Conservation (phyloP, 2,329 filamentous ascomycete species). For the Penicillium brasilianum region DNA sequence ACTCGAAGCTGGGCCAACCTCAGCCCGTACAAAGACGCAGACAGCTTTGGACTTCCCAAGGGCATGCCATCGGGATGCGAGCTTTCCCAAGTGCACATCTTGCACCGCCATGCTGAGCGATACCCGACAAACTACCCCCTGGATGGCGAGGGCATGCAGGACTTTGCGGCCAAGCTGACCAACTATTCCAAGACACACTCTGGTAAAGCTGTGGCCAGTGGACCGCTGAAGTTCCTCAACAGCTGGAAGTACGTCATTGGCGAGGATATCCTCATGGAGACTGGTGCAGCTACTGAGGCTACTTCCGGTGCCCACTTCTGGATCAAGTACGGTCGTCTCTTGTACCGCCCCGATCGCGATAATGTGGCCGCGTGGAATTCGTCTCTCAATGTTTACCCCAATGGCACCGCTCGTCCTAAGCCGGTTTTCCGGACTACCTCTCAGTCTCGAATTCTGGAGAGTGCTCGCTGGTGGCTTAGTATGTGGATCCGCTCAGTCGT, state of each 20-base stretch:
- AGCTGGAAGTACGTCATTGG: conserved; percentile 56
- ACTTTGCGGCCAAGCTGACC: conserved; percentile 56
- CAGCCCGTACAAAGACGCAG: conserved; percentile 36
- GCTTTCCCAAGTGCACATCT: conserved; percentile 58
- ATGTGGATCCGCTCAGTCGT: conserved; percentile 16
- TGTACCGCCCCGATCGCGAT: conserved; percentile 57
- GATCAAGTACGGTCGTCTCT: conserved; percentile 59
- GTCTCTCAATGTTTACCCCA: conserved; percentile 45
- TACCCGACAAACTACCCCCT: conserved; percentile 55
- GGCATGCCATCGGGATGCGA: conserved; percentile 62
- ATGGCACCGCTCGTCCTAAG: conserved; percentile 55
- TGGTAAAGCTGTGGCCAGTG: conserved; percentile 44
- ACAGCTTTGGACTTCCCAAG: conserved; percentile 33
- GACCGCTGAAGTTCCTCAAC: conserved; percentile 60
- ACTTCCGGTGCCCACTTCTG: conserved; percentile 57
- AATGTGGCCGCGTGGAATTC: conserved; percentile 55
- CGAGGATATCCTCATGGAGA: conserved; percentile 53
- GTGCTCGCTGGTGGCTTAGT: conserved; percentile 51
- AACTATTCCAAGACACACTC: conserved; percentile 51
- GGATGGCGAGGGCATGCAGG: conserved; percentile 56
- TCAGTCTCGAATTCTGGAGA: conserved; percentile 61
- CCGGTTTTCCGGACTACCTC: conserved; percentile 60
- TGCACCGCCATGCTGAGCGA: conserved; percentile 62
- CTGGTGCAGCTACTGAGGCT: conserved; percentile 59
- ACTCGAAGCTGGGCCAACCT: conserved; percentile 39